These are phyloP conservation scores for Nigrograna mackinnonii DNA, from an alignment of 2,329 filamentous ascomycete genomes.

Conservation along the genomic window DNA sequence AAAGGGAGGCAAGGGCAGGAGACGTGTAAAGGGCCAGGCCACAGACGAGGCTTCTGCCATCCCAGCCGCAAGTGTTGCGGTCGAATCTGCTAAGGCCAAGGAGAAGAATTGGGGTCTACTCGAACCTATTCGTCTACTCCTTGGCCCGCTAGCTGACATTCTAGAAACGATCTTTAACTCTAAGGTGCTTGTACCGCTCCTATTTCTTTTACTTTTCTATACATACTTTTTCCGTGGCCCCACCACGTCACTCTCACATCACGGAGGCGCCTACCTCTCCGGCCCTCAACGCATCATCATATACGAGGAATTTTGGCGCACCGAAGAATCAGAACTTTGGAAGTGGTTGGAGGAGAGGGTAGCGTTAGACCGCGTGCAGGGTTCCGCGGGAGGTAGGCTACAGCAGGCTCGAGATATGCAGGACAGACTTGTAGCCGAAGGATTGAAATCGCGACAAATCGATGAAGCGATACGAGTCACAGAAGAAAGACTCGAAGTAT, in stretches of 20 bases:
- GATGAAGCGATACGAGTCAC: constrained; percentile 82
- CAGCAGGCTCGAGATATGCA: constrained; percentile 48
- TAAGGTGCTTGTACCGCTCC: constrained; percentile 76
- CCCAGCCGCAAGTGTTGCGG: constrained; percentile 36
- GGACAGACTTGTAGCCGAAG: constrained; percentile 50
- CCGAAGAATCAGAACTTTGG: constrained; percentile 88
- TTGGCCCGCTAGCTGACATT: constrained; percentile 72
- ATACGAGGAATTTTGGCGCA: constrained; percentile 91
- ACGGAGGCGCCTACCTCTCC: constrained; percentile 37
- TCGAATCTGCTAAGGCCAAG: constrained; percentile 27
- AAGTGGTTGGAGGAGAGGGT: constrained; percentile 89
- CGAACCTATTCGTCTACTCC: constrained; percentile 73
- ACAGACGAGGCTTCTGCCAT: constrained; percentile 48
- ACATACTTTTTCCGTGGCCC: constrained; percentile 37
- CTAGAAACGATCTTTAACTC: constrained; percentile 72
- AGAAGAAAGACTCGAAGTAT: constrained; percentile 76
- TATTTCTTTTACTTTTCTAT: constrained; percentile 59
- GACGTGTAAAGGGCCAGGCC: constrained; percentile 58
- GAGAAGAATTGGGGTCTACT: constrained; percentile 70
- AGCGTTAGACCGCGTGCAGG: constrained; percentile 63
- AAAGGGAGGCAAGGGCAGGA: constrained; percentile 50
- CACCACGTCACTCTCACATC: constrained; percentile 28
- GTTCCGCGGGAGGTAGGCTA: constrained; percentile 21
- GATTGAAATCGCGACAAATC: constrained; percentile 74
- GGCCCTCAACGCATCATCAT: constrained; percentile 72